phyloP scores from a whole-genome alignment of 2,329 filamentous ascomycete species.

The Trichoderma hamatum region DNA sequence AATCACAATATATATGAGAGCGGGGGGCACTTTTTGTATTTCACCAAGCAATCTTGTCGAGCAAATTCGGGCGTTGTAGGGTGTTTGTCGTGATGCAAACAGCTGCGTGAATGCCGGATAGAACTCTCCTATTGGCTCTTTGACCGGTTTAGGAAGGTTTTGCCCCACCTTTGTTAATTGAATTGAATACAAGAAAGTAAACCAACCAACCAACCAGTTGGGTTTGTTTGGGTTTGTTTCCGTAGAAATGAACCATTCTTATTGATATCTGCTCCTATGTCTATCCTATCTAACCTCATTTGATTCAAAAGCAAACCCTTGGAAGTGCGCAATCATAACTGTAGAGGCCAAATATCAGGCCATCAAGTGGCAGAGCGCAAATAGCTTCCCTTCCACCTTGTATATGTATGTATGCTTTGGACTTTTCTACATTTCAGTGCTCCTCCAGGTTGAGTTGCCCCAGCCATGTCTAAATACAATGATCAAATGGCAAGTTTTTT shows the following conservation, averaged over 20 bases:
- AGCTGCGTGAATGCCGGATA: background rate
- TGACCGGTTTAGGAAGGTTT: background rate
- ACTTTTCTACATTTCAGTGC: background rate
- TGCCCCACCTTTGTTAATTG: conserved; percentile 1
- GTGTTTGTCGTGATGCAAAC: conserved; percentile 5
- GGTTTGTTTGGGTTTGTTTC: background rate
- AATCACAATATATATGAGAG: background rate
- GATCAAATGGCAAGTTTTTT: background rate
- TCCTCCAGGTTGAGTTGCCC: background rate
- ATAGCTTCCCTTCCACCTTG: background rate
- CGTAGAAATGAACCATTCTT: background rate
- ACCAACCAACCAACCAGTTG: background rate
- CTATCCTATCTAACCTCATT: background rate
- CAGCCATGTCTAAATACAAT: background rate
- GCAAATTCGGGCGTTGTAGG: background rate
- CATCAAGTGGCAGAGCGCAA: background rate
- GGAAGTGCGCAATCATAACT: background rate
- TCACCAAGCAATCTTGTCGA: background rate
- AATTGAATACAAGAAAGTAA: background rate
- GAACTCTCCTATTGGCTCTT: conserved; percentile 12
- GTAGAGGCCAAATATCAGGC: background rate
- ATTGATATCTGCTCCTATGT: background rate
- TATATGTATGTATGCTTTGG: background rate
- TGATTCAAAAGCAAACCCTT: background rate
- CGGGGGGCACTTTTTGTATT: background rate